Conservation (phyloP, 2,329 filamentous ascomycete genomes). For the Aphanoascus verrucosus region DNA sequence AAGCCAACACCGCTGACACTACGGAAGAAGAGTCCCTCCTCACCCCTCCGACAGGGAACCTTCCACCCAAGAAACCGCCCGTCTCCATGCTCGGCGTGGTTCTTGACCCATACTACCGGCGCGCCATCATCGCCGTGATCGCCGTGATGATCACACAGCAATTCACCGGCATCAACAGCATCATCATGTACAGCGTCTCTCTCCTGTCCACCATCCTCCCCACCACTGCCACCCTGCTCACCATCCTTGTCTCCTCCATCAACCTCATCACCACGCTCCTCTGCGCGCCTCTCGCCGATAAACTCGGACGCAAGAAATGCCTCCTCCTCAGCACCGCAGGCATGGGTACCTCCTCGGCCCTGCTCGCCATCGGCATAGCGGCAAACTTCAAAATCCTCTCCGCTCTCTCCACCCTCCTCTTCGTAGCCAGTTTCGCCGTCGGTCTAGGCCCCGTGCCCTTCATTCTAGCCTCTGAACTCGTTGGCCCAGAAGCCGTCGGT, state of each 20-base stretch:
- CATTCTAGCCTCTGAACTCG: slow-evolving; percentile 82
- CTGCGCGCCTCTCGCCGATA: slow-evolving; percentile 77
- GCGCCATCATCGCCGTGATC: slow-evolving; percentile 69
- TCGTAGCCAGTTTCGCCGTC: slow-evolving; percentile 81
- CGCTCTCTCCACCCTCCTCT: slow-evolving; percentile 68
- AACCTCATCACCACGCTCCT: slow-evolving; percentile 74
- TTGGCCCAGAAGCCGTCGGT: slow-evolving; percentile 79
- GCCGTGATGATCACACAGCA: slow-evolving; percentile 91
- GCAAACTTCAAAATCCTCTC: slow-evolving; percentile 63
- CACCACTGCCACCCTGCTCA: slow-evolving; percentile 69
- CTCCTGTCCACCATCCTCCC: slow-evolving; percentile 72
- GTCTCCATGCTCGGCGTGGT: slow-evolving; percentile 58
- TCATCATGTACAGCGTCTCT: slow-evolving; percentile 96
- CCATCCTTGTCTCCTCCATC: slow-evolving; percentile 74
- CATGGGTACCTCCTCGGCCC: slow-evolving; percentile 67
- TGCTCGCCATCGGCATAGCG: slow-evolving; percentile 71
- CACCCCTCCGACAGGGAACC: slow-evolving; percentile 45
- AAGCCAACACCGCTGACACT: slow-evolving; percentile 3
- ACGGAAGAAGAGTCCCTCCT: slow-evolving; percentile 63
- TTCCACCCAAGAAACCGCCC: slow-evolving; percentile 54
- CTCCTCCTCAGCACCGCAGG: slow-evolving; percentile 72
- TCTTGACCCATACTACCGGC: slow-evolving; percentile 55
- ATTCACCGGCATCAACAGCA: slow-evolving; percentile 86
- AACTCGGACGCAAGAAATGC: slow-evolving; percentile 75
- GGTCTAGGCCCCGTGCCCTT: slow-evolving; percentile 91